phyloP scores from a whole-genome alignment of 371 early-diverging fungal genomes.

The Apophysomyces elegans region DNA sequence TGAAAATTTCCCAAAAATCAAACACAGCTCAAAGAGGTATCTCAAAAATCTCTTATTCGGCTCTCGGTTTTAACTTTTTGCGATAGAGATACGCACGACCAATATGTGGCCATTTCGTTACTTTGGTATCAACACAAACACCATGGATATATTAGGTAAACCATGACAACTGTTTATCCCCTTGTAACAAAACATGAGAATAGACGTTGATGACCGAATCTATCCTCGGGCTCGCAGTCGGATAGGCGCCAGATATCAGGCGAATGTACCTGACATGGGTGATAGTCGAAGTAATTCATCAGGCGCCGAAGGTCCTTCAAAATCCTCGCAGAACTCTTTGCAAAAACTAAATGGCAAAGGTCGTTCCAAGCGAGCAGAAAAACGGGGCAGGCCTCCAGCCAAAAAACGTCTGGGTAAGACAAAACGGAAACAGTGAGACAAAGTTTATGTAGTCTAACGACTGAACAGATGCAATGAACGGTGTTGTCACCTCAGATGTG shows the following conservation, averaged over 20 bases:
- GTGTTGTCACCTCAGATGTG: not conserved
- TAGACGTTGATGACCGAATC: constrained; percentile 75
- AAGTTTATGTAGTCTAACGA: not conserved
- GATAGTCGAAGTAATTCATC: constrained; percentile 2
- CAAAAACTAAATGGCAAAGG: not conserved
- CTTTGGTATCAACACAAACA: constrained; percentile 77
- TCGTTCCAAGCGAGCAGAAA: constrained; percentile 13
- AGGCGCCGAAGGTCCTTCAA: constrained; percentile 2
- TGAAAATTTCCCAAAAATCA: constrained; percentile 9
- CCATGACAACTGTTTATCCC: not conserved
- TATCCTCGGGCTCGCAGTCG: constrained; percentile 83
- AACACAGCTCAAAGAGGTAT: constrained; percentile 9
- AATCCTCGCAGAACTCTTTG: not conserved
- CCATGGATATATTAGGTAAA: constrained; percentile 69
- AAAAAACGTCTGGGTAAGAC: constrained; percentile 4
- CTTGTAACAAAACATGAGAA: not conserved
- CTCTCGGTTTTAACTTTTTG: constrained; percentile 16
- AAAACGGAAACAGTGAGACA: constrained; percentile 6
- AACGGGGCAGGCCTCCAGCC: constrained; percentile 14
- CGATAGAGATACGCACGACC: constrained; percentile 43
- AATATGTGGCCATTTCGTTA: constrained; percentile 89
- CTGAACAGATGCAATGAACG: not conserved
- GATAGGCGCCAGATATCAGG: constrained; percentile 81
- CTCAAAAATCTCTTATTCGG: constrained; percentile 4
- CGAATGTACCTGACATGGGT: constrained; percentile 61